Percentiles rank a stretch among this genome's conserved stretches.
These are phyloP conservation scores for Lachnum nothofagi DNA, from an alignment of 2,329 filamentous ascomycete species.

Conservation along the genomic window DNA sequence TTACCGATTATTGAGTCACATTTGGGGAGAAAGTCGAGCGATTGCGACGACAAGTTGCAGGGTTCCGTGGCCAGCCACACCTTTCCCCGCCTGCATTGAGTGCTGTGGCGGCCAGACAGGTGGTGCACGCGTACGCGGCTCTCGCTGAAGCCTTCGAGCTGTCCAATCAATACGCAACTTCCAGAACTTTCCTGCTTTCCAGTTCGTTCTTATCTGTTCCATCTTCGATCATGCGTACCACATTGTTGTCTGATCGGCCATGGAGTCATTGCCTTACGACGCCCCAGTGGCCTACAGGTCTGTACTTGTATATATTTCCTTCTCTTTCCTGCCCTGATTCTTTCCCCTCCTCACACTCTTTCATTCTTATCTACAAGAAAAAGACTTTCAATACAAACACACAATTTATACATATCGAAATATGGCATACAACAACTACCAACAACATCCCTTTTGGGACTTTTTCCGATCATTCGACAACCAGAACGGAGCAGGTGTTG, in stretches of 20 bases:
- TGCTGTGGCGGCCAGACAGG: conserved; percentile 8
- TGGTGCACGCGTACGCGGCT: conserved; percentile 11
- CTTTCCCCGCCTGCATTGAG: not conserved
- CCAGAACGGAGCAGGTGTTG: conserved; percentile 27
- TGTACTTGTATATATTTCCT: conserved; percentile 15
- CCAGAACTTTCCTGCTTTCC: conserved; percentile 2
- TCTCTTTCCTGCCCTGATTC: conserved; percentile 9
- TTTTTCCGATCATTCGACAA: conserved; percentile 25
- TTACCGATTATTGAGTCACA: conserved; percentile 4
- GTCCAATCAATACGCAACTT: conserved; percentile 9
- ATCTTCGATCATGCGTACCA: conserved; percentile 11
- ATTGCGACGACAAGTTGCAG: conserved; percentile 23
- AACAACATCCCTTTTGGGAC: conserved; percentile 30
- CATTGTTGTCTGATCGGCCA: conserved; percentile 14
- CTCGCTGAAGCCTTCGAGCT: conserved; percentile 1
- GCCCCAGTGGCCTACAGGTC: conserved; percentile 2
- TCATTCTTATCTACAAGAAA: conserved; percentile 13
- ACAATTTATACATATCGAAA: conserved; percentile 15
- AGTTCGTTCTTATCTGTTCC: conserved; percentile 16
- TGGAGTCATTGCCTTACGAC: conserved; percentile 8
- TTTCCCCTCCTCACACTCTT: conserved; percentile 5
- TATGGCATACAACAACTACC: conserved; percentile 30
- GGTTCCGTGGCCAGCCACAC: conserved; percentile 15
- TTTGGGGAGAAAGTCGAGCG: not conserved
- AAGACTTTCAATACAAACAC: conserved; percentile 8